Evolutionary conservation across 805 yeast species (phyloP).

Genomic region (Lipomyces yamadae): DNA sequence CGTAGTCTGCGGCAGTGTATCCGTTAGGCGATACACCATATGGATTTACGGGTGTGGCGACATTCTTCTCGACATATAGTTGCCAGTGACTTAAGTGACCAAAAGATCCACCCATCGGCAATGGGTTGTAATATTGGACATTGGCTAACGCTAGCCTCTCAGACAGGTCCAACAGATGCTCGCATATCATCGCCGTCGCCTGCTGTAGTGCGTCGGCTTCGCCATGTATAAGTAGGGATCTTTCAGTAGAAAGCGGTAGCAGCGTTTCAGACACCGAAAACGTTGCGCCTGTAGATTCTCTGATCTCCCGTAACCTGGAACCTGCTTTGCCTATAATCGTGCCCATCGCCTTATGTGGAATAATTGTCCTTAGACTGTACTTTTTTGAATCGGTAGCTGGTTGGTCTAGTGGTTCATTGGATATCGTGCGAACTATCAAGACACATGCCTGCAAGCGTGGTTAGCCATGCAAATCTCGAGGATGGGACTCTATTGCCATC

Average conservation of each 20-base stretch:
- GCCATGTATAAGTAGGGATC: constrained; percentile 27
- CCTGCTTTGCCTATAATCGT: constrained; percentile 26
- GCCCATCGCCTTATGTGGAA: constrained; percentile 31
- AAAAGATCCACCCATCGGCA: constrained; percentile 26
- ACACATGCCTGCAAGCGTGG: constrained; percentile 17
- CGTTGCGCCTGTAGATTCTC: constrained; percentile 15
- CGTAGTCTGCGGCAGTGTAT: constrained; percentile 30
- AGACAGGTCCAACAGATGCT: constrained; percentile 17
- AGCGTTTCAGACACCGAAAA: constrained; percentile 26
- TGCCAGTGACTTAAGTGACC: constrained; percentile 26
- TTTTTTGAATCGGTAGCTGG: background rate
- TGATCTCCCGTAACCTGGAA: constrained; percentile 20
- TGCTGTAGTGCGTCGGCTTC: constrained; percentile 14
- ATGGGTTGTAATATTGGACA: constrained; percentile 26
- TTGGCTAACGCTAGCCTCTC: constrained; percentile 19
- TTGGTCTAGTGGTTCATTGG: constrained; percentile 6
- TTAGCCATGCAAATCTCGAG: background rate
- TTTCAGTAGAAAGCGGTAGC: constrained; percentile 35
- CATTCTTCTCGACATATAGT: constrained; percentile 21
- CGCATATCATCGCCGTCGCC: constrained; percentile 9
- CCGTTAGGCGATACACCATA: constrained; percentile 33
- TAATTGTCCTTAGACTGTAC: constrained; percentile 19
- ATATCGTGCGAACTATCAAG: constrained; percentile 1
- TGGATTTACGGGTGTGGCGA: constrained; percentile 34
- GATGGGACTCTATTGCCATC: background rate